Evolutionary conservation across 345 rosid genomes (phyloP), one percentile per base, ranked within the genome.

Genomic region (Populus tremula): DNA sequence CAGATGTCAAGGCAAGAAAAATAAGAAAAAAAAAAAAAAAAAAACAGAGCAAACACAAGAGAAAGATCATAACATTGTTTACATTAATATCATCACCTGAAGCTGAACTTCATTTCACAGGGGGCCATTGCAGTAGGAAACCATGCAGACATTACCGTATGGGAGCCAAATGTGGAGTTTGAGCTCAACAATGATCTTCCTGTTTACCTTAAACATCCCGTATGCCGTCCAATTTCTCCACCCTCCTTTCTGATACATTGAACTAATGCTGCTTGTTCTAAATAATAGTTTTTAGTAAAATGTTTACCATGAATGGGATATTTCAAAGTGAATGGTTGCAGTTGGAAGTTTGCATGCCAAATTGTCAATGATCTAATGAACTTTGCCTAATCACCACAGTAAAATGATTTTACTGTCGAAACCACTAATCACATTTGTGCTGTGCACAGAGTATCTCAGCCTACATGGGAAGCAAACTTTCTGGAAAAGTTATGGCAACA

Each of bases 101-200:
- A 73, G 62, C 71, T 17, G 54, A 69, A 47, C 8, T 65, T 33
- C 50, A 5, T 79, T 31, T 59, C 80, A 78, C 88, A 95, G 97
- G 99, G 98, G 47, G 84, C 85, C 61, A 88, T 95, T 74, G 86
- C 81, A 8, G 85, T 88, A 53, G 97, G 99, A 70, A 93, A 91
- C 73, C 84, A 89, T 5, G 99, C 99, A 4, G 99, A 96, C 77
- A 77, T 96, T 29, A 89, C 85, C 0, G 84, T 91, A 41, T 96
- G 99, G 99, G 93, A 93, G 68, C 97, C 99, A 74, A 89, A 88
- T 61, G 76, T 49, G 0, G 96, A 92, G 72, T 89, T 96, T 79
- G 85, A 86, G 68, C 86, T 96, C 16, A 74, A 88, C n/a, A 75
- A 84, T 73, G 88, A 91, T 75, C 87, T 88, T 85, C 96, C 93